Conservation (phyloP, 176 grass and related monocot species). For the Phoenix roebelenii region DNA sequence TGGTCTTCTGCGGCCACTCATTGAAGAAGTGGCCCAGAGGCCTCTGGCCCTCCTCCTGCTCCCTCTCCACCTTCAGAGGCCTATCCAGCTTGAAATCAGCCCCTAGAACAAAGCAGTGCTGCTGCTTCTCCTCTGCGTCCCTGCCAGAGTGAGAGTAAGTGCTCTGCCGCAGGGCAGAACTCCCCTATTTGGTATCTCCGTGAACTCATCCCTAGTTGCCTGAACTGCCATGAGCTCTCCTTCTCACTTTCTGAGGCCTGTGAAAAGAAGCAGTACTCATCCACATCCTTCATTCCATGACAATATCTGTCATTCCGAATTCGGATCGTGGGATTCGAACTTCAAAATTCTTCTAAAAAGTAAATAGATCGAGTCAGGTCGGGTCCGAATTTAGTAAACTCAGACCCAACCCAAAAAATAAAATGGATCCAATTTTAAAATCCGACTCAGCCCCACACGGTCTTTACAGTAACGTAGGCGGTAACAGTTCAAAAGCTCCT, state of each 20-base stretch:
- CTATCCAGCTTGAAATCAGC: conserved; percentile 72
- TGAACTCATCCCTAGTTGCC: conserved; percentile 45
- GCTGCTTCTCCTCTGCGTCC: conserved; percentile 33
- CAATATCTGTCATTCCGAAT: conserved; percentile 36
- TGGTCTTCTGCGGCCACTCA: conserved; percentile 66
- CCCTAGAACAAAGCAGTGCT: conserved; percentile 86
- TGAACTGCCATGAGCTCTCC: conserved; percentile 72
- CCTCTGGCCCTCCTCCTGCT: conserved; percentile 30
- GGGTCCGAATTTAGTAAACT: too few relatives aligned
- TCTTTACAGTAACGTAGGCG: too few relatives aligned
- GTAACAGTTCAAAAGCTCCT: too few relatives aligned
- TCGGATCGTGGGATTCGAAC: too few relatives aligned
- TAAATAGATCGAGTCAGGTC: too few relatives aligned
- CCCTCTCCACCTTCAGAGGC: conserved; percentile 9
- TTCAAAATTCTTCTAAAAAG: too few relatives aligned
- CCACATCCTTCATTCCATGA: conserved; percentile 47
- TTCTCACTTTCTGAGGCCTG: conserved; percentile 37
- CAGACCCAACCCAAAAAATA: too few relatives aligned
- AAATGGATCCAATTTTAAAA: too few relatives aligned
- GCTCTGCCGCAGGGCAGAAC: not conserved
- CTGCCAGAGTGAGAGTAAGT: not conserved
- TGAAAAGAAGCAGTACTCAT: conserved; percentile 74
- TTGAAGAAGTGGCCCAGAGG: conserved; percentile 80
- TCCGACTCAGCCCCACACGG: too few relatives aligned
- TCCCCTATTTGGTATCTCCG: not conserved